Evolutionary conservation across 352 stramenopile species (phyloP), one percentile per base, ranked within the genome.

Genomic region (Phytophthora sansomeana): DNA sequence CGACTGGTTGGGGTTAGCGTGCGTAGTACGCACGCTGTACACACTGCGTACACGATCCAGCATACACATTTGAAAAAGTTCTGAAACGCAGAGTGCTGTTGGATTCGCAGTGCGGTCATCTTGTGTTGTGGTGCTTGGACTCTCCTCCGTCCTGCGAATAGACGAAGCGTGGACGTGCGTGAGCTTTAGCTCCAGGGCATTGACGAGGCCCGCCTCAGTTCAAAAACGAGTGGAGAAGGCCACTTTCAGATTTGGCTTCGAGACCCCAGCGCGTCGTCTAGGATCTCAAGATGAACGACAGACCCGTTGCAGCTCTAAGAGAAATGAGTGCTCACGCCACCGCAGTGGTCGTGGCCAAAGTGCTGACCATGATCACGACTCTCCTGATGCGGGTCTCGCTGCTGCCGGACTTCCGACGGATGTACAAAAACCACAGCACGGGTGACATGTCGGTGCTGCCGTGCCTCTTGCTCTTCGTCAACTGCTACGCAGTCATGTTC

Each of bases 371-470:
- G 16, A 41, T 67, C 54, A 73, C 67, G 26, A 73, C 72, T 6
- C 19, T 75, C 35, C 33, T 60, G 50, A 65, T 79, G 67, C 55
- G 67, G 35, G n/a, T 76, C 35, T 74, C 57, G 30, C 58, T 70
- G 1, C 17, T 69, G 8, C 64, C 58, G 1, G 64, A 73, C 41
- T 73, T 59, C 38, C 65, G 53, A 14, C 55, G 67, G 36, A 14
- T 32, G 43, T 30, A 58, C 16, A 75, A 71, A 46, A 42, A 39
- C 16, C 38, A 47, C 17, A 57, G 32, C 29, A 75, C 67, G 16
- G 67, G 63, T 6, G 61, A 67, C 16, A 63, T 70, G 53, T 63
- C 53, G 9, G 52, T 71, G 9, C 46, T 75, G 44, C 63, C 67
- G 7, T 39, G 67, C 30, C 32, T 67, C n/a, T 17, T 61, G 42